A percentile compares a stretch with the other conserved stretches of the same genome.
Evolutionary conservation across 495 filamentous ascomycete species (phyloP).

Genomic region (Aspergillus haitiensis): DNA sequence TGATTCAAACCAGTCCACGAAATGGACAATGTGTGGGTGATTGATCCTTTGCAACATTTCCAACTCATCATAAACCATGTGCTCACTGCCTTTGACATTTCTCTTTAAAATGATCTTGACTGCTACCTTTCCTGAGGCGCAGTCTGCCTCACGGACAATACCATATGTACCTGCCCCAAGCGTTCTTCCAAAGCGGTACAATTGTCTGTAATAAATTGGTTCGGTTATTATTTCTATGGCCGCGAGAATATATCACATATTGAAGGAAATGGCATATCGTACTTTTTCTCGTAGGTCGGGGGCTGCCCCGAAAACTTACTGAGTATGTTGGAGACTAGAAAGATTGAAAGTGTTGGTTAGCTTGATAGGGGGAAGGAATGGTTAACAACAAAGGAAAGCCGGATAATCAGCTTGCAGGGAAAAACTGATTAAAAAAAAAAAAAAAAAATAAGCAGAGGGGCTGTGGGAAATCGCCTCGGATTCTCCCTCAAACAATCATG

Average conservation of each 20-base stretch:
- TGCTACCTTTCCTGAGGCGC: slow-evolving; percentile 79
- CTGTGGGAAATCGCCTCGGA: not conserved
- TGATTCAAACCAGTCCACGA: slow-evolving; percentile 99
- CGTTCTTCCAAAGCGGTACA: slow-evolving; percentile 89
- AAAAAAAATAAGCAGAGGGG: too few species aligned
- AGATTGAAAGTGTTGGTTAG: slow-evolving; percentile 32
- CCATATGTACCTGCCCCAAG: slow-evolving; percentile 97
- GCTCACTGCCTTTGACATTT: slow-evolving; percentile 96
- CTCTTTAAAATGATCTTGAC: slow-evolving; percentile 99
- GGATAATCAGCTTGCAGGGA: not conserved
- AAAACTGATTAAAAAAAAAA: not conserved
- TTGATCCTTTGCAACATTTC: slow-evolving; percentile 85
- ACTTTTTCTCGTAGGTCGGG: slow-evolving; percentile 99
- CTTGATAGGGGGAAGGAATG: slow-evolving; percentile 8
- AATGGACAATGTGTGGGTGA: slow-evolving; percentile 95
- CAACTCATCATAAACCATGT: slow-evolving; percentile 98
- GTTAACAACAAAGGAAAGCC: not conserved
- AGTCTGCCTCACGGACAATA: slow-evolving; percentile 92
- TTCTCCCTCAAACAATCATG: not conserved
- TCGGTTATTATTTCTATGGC: slow-evolving; percentile 13
- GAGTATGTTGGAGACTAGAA: slow-evolving; percentile 81
- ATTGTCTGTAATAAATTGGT: slow-evolving; percentile 54
- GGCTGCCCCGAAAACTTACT: slow-evolving; percentile 98
- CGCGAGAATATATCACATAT: not conserved
- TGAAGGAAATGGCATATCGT: slow-evolving; percentile 23